Percentiles rank a stretch among this genome's conserved stretches.
Evolutionary conservation across 208 protist species (phyloP).

Genomic region (Phytomonas sp.): DNA sequence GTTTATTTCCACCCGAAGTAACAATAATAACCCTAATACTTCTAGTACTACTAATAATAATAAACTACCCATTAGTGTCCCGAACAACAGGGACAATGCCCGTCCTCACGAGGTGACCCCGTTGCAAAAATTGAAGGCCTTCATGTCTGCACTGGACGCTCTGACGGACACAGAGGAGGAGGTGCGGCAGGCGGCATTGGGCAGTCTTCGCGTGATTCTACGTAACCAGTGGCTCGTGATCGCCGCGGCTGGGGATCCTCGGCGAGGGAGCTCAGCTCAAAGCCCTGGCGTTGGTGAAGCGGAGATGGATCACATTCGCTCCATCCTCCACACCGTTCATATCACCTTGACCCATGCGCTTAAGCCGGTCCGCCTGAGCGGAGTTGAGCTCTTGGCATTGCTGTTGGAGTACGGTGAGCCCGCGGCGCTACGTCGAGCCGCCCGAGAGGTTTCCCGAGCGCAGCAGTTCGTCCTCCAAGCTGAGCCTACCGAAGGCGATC

Average conservation of each 20-base stretch:
- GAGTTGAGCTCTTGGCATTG: slow-evolving; percentile 45
- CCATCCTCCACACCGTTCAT: slow-evolving; percentile 42
- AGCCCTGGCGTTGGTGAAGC: neutral
- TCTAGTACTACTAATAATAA: neutral
- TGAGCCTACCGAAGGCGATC: neutral
- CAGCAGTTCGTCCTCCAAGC: slow-evolving; percentile 19
- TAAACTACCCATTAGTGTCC: neutral
- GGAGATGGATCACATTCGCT: slow-evolving; percentile 27
- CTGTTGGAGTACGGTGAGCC: slow-evolving; percentile 24
- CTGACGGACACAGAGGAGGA: slow-evolving; percentile 69
- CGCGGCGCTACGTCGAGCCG: slow-evolving; percentile 14
- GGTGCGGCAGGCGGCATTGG: slow-evolving; percentile 43
- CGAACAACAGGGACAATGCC: neutral
- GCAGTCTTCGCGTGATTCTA: slow-evolving; percentile 15
- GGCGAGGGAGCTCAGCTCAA: neutral
- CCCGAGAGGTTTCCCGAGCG: slow-evolving; percentile 21
- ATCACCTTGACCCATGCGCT: slow-evolving; percentile 66
- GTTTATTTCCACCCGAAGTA: neutral
- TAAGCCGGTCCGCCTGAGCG: slow-evolving; percentile 38
- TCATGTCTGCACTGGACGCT: slow-evolving; percentile 44
- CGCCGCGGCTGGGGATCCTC: neutral
- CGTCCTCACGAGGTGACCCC: slow-evolving; percentile 22
- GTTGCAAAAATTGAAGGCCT: slow-evolving; percentile 43
- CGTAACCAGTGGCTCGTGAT: neutral
- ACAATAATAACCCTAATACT: neutral